Percentiles rank a stretch among this genome's conserved stretches.
phyloP scores from a whole-genome alignment of 2,329 filamentous ascomycete species.

The Calcarisporium arbuscula region DNA sequence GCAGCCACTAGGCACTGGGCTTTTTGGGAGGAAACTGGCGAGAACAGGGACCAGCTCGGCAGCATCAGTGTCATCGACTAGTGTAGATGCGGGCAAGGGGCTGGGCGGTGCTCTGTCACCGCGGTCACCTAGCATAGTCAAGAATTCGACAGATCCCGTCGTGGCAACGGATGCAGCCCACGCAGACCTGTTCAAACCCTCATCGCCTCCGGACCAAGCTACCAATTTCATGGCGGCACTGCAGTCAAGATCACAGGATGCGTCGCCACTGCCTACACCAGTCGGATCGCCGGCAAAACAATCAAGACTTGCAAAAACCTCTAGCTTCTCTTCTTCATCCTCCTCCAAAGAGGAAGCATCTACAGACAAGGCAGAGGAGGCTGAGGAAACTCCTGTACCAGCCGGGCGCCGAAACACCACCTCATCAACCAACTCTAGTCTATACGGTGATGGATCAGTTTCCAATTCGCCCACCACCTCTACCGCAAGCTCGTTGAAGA shows the following conservation, averaged over 20 bases:
- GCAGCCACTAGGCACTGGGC: conserved; percentile 27
- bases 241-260: conserved; percentile 54
- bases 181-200: conserved; percentile 56
- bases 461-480: conserved; percentile 23
- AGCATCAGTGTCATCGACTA: conserved; percentile 39
- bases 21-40: conserved; percentile 44
- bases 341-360: conserved; percentile 39
- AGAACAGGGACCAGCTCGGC: conserved; percentile 26
- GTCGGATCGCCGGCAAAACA: conserved; percentile 25
- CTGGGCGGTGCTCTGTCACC: conserved; percentile 24
- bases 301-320: conserved; percentile 25
- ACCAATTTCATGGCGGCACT: conserved; percentile 61
- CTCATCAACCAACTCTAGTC: conserved; percentile 28
- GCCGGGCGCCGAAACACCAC: conserved; percentile 29
- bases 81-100: conserved; percentile 41
- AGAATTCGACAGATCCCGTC: conserved; percentile 53
- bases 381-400: conserved; percentile 19
- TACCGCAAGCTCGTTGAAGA: conserved; percentile 31
- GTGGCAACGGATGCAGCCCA: conserved; percentile 62
- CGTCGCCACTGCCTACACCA: conserved; percentile 41
- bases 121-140: conserved; percentile 27
- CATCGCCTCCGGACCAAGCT: conserved; percentile 53
- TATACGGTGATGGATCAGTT: conserved; percentile 15
- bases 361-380: conserved; percentile 28
- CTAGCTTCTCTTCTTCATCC: conserved; percentile 44